phyloP scores from a whole-genome alignment of 129 eudicot genomes.

The Pseudognaphalium luteoalbum region DNA sequence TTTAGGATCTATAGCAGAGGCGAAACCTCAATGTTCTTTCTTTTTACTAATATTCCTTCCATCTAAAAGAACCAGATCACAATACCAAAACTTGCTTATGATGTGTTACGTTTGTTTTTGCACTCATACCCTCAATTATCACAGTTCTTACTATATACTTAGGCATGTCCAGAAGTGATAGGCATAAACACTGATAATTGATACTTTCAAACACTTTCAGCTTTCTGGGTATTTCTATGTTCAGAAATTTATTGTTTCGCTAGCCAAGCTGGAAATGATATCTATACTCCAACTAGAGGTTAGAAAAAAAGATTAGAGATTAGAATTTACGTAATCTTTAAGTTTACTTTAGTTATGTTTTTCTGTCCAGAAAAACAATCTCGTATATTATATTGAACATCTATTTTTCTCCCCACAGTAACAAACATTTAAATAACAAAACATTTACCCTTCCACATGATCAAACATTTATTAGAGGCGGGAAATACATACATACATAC shows the following conservation, averaged over 20 bases:
- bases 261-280: conserved; percentile 8
- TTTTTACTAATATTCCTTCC: neutral
- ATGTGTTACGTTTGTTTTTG: neutral
- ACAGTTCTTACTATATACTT: neutral
- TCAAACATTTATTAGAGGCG: neutral
- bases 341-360: neutral
- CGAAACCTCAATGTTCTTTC: neutral
- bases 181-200: neutral
- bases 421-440: neutral
- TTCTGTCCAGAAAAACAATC: neutral
- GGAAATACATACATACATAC: conserved; percentile 9
- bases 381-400: conserved; percentile 1
- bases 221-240: neutral
- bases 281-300: neutral
- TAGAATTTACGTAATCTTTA: conserved; percentile 9
- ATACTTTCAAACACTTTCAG: neutral
- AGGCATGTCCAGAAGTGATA: neutral
- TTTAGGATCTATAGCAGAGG: conserved; percentile 1
- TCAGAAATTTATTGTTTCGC: neutral
- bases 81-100: neutral
- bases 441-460: conserved; percentile 14
- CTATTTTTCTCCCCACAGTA: neutral
- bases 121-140: neutral
- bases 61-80: conserved; percentile 2
- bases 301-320: neutral